These are phyloP conservation scores for Paramecium primaurelia DNA, from an alignment of 73 alveolate species.

Conservation along the genomic window DNA sequence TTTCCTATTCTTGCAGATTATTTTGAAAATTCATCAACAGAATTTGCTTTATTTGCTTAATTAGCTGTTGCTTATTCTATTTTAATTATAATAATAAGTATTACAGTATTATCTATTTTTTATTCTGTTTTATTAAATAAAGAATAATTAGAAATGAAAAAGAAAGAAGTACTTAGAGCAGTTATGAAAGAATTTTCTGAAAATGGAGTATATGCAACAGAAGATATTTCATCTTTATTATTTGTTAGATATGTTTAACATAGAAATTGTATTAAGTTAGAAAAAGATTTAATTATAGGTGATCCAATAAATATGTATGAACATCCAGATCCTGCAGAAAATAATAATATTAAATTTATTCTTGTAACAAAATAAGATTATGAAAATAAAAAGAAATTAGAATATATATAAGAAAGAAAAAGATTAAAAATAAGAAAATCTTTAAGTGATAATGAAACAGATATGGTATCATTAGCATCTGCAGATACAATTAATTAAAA, in stretches of 20 bases:
- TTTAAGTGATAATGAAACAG: background rate
- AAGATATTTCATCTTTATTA: background rate
- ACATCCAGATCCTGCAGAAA: background rate
- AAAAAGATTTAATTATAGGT: background rate
- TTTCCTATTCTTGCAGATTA: background rate
- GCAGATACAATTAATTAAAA: background rate
- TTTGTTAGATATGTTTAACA: background rate
- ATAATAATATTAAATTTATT: background rate
- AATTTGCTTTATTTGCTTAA: background rate
- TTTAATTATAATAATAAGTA: background rate
- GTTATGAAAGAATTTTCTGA: background rate
- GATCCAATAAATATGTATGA: background rate
- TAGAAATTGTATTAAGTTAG: background rate
- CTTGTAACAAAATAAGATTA: background rate
- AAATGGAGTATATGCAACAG: background rate
- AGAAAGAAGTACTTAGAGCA: background rate
- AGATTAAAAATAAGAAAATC: background rate
- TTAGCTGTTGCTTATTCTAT: background rate
- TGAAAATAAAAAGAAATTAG: background rate
- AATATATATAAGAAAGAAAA: background rate
- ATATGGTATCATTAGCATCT: background rate
- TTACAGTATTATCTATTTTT: background rate
- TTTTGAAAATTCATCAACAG: background rate
- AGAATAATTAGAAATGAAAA: slow-evolving; percentile 30
- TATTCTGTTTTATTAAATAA: slow-evolving; percentile 7